phyloP scores from a whole-genome alignment of 2,329 filamentous ascomycete genomes.

The Calonectria montana region DNA sequence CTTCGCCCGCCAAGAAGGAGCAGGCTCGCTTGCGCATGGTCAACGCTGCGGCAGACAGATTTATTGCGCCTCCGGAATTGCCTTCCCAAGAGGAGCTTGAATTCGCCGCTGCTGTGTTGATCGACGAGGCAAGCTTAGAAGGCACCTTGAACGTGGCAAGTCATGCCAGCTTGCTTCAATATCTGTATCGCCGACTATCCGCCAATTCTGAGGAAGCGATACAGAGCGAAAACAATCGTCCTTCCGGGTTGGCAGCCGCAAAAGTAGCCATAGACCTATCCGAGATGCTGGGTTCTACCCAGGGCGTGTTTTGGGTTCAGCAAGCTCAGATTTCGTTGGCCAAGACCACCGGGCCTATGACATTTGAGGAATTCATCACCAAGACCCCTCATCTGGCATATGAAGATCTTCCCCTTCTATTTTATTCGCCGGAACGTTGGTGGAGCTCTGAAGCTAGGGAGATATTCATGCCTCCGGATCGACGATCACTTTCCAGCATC shows the following conservation, averaged over 20 bases:
- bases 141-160: constrained; percentile 28
- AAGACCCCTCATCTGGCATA: constrained; percentile 36
- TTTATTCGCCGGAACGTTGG: constrained; percentile 45
- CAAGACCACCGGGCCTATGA: not conserved
- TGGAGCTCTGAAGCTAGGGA: constrained; percentile 39
- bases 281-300: constrained; percentile 30
- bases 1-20: constrained; percentile 28
- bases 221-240: not conserved
- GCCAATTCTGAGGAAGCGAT: not conserved
- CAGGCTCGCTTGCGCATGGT: constrained; percentile 34
- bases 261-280: constrained; percentile 32
- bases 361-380: constrained; percentile 38
- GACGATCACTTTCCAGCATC: constrained; percentile 32
- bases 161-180: constrained; percentile 32
- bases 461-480: constrained; percentile 39
- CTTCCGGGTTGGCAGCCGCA: constrained; percentile 18
- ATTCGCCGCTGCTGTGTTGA: constrained; percentile 33
- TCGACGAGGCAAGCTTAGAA: constrained; percentile 34
- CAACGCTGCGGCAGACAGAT: constrained; percentile 24
- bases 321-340: constrained; percentile 35
- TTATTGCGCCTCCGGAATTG: not conserved
- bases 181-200: constrained; percentile 18
- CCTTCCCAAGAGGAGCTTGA: constrained; percentile 34
- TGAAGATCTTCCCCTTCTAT: constrained; percentile 41
- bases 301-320: constrained; percentile 45